Conservation (phyloP, 2,329 filamentous ascomycete genomes). For the Fusarium decemcellulare region DNA sequence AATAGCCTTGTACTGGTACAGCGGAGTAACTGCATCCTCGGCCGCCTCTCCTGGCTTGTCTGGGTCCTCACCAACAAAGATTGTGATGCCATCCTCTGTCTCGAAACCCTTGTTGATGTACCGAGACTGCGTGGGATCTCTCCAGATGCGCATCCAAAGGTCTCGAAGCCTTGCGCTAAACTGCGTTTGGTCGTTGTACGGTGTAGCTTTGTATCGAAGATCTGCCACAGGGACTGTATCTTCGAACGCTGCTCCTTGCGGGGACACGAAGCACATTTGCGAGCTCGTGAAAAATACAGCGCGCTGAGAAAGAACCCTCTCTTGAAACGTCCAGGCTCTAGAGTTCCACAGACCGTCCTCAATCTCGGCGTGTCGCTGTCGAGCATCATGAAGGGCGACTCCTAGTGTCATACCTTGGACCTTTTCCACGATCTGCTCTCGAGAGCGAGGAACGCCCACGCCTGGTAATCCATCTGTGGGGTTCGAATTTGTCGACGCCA, state of each 20-base stretch:
- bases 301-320: slow-evolving; percentile 19
- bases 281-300: slow-evolving; percentile 23
- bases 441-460: neutral
- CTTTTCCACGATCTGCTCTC: neutral
- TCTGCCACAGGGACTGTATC: neutral
- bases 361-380: slow-evolving; percentile 4
- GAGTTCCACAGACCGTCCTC: slow-evolving; percentile 26
- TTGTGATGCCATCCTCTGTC: slow-evolving; percentile 6
- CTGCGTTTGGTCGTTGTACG: slow-evolving; percentile 12
- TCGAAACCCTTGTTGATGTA: slow-evolving; percentile 24
- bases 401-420: slow-evolving; percentile 15
- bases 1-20: slow-evolving; percentile 18
- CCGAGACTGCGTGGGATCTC: slow-evolving; percentile 7
- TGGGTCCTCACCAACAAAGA: slow-evolving; percentile 22
- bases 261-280: slow-evolving; percentile 28
- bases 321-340: slow-evolving; percentile 26
- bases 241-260: slow-evolving; percentile 17
- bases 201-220: neutral
- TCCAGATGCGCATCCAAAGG: slow-evolving; percentile 20
- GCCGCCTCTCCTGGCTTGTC: slow-evolving; percentile 1
- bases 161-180: slow-evolving; percentile 7
- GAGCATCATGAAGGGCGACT: slow-evolving; percentile 13
- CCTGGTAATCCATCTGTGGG: slow-evolving; percentile 21
- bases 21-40: neutral
- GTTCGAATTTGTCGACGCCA: slow-evolving; percentile 25